Base-by-base conservation (phyloP, 2,329 filamentous ascomycete species). In the Exserohilum turcica region DNA sequence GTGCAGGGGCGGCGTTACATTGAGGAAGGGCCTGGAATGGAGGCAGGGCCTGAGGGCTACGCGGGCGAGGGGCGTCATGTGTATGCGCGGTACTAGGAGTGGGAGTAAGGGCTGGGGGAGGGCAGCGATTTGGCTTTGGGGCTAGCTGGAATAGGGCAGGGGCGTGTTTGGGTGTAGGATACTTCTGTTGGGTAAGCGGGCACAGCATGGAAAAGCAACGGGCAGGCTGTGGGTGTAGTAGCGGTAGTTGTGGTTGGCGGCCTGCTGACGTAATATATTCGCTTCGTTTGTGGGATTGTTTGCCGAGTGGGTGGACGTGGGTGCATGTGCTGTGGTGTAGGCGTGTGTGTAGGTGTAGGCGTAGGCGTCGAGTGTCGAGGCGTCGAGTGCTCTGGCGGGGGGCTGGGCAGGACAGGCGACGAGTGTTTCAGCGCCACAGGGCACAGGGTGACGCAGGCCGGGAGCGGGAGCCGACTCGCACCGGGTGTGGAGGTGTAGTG, bases 1-100 rank as follows among this genome's bases (percentile, higher is more conserved):
- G 63, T 66, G n/a, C 69, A 65, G 43, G 44, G 59, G 24, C 61
- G 71, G 43, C 68, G 75, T 18, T 80, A 78, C 63, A 68, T 78
- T 18, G 78, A 80, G 50, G 74, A 78, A 19, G 67, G 67, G 24
- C 61, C 60, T 4, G 21, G 21, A 7, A 50, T 66, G 29, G 68
- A 73, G 39, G 49, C 62, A 12, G 63, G 52, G n/a, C 65, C 64
- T 31, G 72, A 74, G 36, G 46, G 52, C 3, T 74, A 68, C 45
- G 58, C 57, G 9, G 65, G 63, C 29, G 66, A 71, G 39, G 55
- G 68, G 45, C 68, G 71, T 51, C 63, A 70, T 48, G 65, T 75
- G 38, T 73, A 66, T 52, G 71, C 72, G 37, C 69, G 74, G 31
- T 76, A 74, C 46, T 75, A 54, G 60, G 28, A 21, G 6, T 15